A percentile compares a stretch with the other conserved stretches of the same genome.
phyloP scores from a whole-genome alignment of 345 rosid species.

The Salix caprea region DNA sequence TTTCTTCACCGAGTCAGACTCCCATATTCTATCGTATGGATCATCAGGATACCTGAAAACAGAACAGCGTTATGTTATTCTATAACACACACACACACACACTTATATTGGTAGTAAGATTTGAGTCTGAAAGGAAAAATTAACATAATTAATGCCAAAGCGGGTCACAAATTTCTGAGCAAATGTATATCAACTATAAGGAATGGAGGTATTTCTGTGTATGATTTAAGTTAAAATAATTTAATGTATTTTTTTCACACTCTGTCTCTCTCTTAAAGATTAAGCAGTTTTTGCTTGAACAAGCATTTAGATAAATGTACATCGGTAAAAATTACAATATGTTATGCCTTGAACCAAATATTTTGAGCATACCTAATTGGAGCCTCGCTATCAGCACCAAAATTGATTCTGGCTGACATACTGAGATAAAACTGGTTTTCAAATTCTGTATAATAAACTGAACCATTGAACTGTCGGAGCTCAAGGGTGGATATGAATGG shows the following conservation, averaged over 20 bases:
- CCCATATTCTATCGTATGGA: constrained; percentile 94
- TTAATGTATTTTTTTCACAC: background rate
- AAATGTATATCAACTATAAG: background rate
- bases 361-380: constrained; percentile 60
- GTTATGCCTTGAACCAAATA: constrained; percentile 15
- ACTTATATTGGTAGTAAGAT: background rate
- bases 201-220: background rate
- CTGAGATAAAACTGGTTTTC: constrained; percentile 71
- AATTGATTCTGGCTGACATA: constrained; percentile 87
- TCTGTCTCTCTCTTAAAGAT: background rate
- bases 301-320: background rate
- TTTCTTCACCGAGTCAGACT: constrained; percentile 69
- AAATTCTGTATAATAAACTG: constrained; percentile 53
- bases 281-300: background rate
- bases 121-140: background rate
- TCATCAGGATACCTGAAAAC: constrained; percentile 86
- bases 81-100: background rate
- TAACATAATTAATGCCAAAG: background rate
- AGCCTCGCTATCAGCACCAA: constrained; percentile 81
- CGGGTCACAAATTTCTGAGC: background rate
- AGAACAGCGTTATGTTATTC: background rate
- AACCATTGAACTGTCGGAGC: constrained; percentile 92
- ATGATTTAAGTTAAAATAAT: background rate
- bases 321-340: background rate
- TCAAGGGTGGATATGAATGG: constrained; percentile 98